Evolutionary conservation across 441 rosid species (phyloP), one percentile per base, ranked within the genome.

Genomic region (Erysimum pusillum): DNA sequence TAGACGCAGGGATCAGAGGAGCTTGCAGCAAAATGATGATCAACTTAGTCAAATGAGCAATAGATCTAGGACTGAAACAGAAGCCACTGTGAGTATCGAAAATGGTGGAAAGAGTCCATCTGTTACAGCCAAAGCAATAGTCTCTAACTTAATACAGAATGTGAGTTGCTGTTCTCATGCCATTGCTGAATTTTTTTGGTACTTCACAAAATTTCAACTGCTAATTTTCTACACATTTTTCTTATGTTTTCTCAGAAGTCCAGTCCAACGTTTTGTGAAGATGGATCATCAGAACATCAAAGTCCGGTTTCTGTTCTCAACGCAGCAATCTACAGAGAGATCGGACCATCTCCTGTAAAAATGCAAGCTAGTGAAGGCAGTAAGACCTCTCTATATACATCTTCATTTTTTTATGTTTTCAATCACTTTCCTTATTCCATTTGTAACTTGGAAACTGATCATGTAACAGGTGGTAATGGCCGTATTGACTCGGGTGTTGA

Each of bases 251-350:
- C 48, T 48, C 79, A 95, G 96, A 86, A 79, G 70, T 72, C 91
- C 76, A 57, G 62, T 74, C 74, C 83, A 46, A 79, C 70, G 64
- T 44, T 78, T 54, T 82, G 78, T 75, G 90, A 90, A 76, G 91
- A 85, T 59, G 85, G 83, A 69, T 70, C 83, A 15, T 75, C 63
- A 35, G 97, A 93, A 80, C 91, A 91, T 77, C 96, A 85, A 49
- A 95, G 97, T 84, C 99, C 98, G 1, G 86, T 93, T 58, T 93
- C 98, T 38, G 99, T 95, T 69, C 94, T 95, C 61, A 95, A 89
- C 69, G 63, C 80, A 58, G 83, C 83, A 28, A 72, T 81, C 22
- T 88, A 88, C 79, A 72, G 73, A 77, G 97, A 88, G 74, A 92
- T 86, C 61, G 75, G 77, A 18, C 71, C 86, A 58, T 88, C 89